Evolutionary conservation across 2,329 filamentous ascomycete species (phyloP), one percentile per base, ranked within the genome.

Genomic region (Fusarium mexicanum): DNA sequence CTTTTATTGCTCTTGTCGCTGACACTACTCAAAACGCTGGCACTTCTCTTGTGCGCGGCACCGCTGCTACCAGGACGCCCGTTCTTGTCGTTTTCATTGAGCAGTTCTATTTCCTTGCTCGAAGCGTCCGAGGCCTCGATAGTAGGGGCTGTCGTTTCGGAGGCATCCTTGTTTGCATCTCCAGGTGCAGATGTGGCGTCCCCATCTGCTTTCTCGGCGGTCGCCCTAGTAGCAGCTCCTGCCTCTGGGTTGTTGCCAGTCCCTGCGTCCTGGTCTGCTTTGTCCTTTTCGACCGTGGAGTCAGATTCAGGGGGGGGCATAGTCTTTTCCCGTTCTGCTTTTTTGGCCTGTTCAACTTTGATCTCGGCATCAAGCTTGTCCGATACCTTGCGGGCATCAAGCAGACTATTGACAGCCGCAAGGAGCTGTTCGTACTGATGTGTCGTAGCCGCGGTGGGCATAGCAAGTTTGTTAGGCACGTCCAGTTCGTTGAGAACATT

Each of bases 311-410:
- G 37, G 3, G 69, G 74, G 11, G 63, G 76, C 68, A 66, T 71
- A 47, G 71, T 75, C 82, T 84, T 88, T 74, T 86, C 86, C 40
- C 84, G 85, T 79, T 90, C 87, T 0, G 82, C 84, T 81, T 87
- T 90, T 79, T 91, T 89, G 2, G 86, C 86, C 77, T 87, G 85
- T 77, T 91, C 87, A 6, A 91, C 77, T 77, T 87, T 89, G 76
- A 94, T 88, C 82, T 96, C 93, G 18, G 86, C 89, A 72, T 94
- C 91, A 38, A 95, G 85, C 84, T 94, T 95, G 81, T 96, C 94
- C 22, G 88, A 87, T 35, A 93, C 83, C 84, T 95, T 96, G 68
- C 92, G 87, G 69, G 92, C 86, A 72, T 96, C 94, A 9, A 96
- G 87, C 33, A 96, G 84, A 41, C 87, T 84, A 61, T 91, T 89